Conservation (phyloP, 345 rosid species). For the Pugionium cornutum region DNA sequence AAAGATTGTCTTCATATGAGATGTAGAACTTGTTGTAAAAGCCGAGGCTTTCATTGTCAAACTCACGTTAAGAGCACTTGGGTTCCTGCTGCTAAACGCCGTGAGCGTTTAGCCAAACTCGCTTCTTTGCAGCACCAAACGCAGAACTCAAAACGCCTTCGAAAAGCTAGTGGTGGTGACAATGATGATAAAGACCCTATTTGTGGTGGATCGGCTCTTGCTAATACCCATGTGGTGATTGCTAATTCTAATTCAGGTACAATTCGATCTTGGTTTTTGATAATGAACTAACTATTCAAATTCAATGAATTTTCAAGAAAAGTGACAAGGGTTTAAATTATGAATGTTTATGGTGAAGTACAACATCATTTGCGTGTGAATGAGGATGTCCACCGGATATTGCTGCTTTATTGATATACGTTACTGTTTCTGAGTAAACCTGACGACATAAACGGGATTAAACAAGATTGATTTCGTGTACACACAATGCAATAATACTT, state of each 20-base stretch:
- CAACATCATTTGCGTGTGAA: conserved; percentile 58
- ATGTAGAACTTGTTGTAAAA: too few relatives aligned
- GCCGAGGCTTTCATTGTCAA: too few relatives aligned
- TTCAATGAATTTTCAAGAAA: conserved; percentile 23
- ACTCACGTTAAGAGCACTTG: too few relatives aligned
- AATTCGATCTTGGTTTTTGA: conserved; percentile 10
- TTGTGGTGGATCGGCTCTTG: conserved; percentile 37
- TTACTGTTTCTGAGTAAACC: conserved; percentile 57
- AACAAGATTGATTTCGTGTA: conserved; percentile 26
- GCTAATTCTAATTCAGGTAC: conserved; percentile 42
- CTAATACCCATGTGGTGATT: conserved; percentile 31
- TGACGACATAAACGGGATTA: conserved; percentile 44
- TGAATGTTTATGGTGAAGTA: conserved; percentile 43
- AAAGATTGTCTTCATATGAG: too few relatives aligned
- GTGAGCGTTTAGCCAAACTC: conserved; percentile 78
- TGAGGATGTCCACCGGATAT: conserved; percentile 48
- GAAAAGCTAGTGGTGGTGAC: conserved; percentile 11
- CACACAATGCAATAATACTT: conserved; percentile 7
- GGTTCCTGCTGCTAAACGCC: conserved; percentile 76
- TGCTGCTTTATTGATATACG: conserved; percentile 27
- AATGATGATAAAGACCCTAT: conserved; percentile 45
- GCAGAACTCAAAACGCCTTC: conserved; percentile 40
- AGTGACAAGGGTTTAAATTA: conserved; percentile 14
- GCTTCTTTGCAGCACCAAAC: conserved; percentile 48
- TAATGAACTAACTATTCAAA: not conserved